A percentile compares a stretch with the other conserved stretches of the same genome.
These are phyloP conservation scores for Sugiyamaella novakii DNA, from an alignment of 1,139 yeast genomes.

Conservation along the genomic window DNA sequence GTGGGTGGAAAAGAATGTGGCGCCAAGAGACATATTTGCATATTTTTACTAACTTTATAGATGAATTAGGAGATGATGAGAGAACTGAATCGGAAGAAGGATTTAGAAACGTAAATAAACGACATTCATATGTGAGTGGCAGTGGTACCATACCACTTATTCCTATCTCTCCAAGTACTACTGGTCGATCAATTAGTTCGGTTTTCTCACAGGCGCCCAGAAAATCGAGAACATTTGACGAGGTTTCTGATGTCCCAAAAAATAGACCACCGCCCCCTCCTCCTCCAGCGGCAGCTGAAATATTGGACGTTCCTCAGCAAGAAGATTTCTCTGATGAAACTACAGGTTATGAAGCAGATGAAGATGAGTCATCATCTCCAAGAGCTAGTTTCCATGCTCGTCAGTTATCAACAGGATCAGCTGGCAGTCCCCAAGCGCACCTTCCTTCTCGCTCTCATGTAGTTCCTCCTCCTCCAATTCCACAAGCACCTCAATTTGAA, in stretches of 20 bases:
- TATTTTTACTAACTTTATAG: too few species aligned
- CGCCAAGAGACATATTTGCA: too few species aligned
- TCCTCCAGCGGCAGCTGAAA: slow-evolving; percentile 16
- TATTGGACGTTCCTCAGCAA: slow-evolving; percentile 13
- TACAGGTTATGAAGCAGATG: slow-evolving; percentile 58
- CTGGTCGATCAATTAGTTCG: slow-evolving; percentile 9
- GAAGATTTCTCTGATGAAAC: slow-evolving; percentile 37
- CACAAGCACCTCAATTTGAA: slow-evolving; percentile 29
- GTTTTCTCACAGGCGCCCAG: slow-evolving; percentile 14
- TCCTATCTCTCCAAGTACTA: slow-evolving; percentile 25
- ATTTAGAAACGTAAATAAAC: slow-evolving; percentile 18
- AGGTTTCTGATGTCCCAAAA: slow-evolving; percentile 7
- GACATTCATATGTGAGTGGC: slow-evolving; percentile 34
- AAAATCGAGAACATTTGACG: slow-evolving; percentile 14
- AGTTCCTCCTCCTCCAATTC: slow-evolving; percentile 32
- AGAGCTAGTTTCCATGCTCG: slow-evolving; percentile 21
- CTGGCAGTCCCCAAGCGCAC: slow-evolving; percentile 27
- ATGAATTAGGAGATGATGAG: slow-evolving; percentile 42
- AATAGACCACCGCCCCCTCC: slow-evolving; percentile 16
- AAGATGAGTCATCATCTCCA: slow-evolving; percentile 40
- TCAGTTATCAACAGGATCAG: slow-evolving; percentile 6
- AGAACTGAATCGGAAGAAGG: slow-evolving; percentile 40
- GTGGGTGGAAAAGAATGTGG: too few species aligned
- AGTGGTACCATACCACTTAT: slow-evolving; percentile 37
- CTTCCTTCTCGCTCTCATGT: slow-evolving; percentile 29